Conservation (phyloP, 495 filamentous ascomycete genomes). For the Aspergillus nidulans region DNA sequence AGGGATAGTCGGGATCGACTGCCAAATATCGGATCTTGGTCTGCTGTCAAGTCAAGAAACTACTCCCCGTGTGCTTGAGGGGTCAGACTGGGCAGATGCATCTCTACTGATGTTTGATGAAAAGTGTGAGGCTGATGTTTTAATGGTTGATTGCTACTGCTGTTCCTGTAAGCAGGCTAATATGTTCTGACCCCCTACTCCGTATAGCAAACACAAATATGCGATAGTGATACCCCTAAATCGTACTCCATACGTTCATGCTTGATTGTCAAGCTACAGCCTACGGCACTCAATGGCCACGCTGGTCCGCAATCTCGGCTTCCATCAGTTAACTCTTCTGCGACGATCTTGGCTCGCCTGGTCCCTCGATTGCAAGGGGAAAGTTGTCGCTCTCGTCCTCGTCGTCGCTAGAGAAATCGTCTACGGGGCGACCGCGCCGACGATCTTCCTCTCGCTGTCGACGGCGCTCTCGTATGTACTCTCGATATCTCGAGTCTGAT, state of each 20-base stretch:
- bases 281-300: background rate
- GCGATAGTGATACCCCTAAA: background rate
- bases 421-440: constrained; percentile 28
- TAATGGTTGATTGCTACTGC: background rate
- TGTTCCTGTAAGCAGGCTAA: background rate
- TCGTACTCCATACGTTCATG: background rate
- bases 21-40: too few relatives aligned
- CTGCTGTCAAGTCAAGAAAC: too few relatives aligned
- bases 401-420: constrained; percentile 39
- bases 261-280: background rate
- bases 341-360: constrained; percentile 15
- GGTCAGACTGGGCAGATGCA: too few relatives aligned
- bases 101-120: too few relatives aligned
- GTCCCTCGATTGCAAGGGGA: constrained; percentile 30
- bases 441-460: constrained; percentile 28
- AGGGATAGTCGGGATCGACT: too few relatives aligned
- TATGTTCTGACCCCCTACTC: background rate
- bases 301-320: background rate
- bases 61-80: too few relatives aligned
- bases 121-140: background rate
- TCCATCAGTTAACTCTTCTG: background rate
- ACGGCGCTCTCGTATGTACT: constrained; percentile 33
- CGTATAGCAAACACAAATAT: background rate
- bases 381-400: constrained; percentile 30
- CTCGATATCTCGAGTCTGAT: constrained; percentile 34